phyloP scores from a whole-genome alignment of 2,329 filamentous ascomycete species.

The Calonectria henricotiae region DNA sequence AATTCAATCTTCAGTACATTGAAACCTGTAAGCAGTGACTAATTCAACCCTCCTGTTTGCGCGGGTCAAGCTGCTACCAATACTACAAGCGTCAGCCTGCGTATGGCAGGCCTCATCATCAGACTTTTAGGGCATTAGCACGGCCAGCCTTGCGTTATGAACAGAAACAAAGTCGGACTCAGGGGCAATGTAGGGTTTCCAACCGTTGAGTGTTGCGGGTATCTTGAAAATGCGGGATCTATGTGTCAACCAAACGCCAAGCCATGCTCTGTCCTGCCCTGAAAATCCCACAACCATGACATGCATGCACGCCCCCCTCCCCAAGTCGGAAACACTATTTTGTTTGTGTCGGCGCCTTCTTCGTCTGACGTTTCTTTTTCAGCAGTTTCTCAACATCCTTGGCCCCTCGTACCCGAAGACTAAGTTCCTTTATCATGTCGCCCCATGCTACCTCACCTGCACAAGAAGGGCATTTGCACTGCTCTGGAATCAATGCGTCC shows the following conservation, averaged over 20 bases:
- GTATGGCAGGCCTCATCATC: conserved; percentile 1
- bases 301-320: conserved; percentile 24
- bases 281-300: conserved; percentile 20
- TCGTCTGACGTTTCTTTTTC: conserved; percentile 64
- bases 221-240: conserved; percentile 3
- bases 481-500: conserved; percentile 75
- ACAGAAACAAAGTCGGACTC: background rate
- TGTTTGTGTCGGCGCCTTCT: conserved; percentile 47
- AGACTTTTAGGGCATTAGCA: background rate
- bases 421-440: conserved; percentile 87
- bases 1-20: too few species aligned
- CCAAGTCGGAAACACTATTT: conserved; percentile 22
- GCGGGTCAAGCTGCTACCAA: too few species aligned
- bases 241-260: conserved; percentile 31
- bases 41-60: too few species aligned
- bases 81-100: too few species aligned
- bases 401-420: conserved; percentile 78
- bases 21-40: too few species aligned
- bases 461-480: conserved; percentile 82
- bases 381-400: conserved; percentile 81
- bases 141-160: background rate
- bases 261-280: conserved; percentile 19
- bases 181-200: too few species aligned
- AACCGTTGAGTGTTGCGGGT: conserved; percentile 20
- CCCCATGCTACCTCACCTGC: conserved; percentile 77